Evolutionary conservation across 225 moss, liverwort and hornwort species (phyloP).

Genomic region (Marchantia polymorpha): DNA sequence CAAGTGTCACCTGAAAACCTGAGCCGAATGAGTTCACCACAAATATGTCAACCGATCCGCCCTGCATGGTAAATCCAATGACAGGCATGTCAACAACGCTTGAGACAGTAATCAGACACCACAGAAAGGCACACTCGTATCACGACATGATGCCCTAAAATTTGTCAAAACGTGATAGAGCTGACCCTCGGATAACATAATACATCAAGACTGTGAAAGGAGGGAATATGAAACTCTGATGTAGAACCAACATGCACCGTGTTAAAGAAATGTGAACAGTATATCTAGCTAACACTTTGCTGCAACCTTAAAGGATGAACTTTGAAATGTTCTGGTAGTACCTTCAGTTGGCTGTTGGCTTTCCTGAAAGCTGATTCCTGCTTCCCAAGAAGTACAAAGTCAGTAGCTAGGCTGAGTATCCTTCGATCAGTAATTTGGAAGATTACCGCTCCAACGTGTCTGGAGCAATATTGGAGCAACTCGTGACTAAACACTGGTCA

Average conservation of each 20-base stretch:
- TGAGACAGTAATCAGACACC: neutral
- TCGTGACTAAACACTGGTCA: neutral
- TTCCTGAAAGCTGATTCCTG: conserved; percentile 40
- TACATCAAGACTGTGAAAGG: neutral
- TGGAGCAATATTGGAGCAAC: neutral
- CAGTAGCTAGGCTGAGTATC: neutral
- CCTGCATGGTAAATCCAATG: conserved; percentile 31
- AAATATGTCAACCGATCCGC: conserved; percentile 79
- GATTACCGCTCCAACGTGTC: neutral
- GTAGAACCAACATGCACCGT: neutral
- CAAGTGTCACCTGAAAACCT: conserved; percentile 37
- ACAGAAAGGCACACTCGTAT: too few relatives aligned
- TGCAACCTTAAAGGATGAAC: neutral
- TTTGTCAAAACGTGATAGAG: neutral
- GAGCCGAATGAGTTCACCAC: conserved; percentile 90
- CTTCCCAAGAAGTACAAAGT: neutral
- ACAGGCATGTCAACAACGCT: neutral
- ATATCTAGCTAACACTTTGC: neutral
- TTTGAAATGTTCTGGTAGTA: neutral
- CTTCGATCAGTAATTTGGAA: neutral
- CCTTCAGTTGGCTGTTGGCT: conserved; percentile 38
- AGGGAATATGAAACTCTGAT: neutral
- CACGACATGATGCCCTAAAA: neutral
- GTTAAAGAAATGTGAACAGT: neutral
- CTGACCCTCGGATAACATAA: neutral